phyloP scores from a whole-genome alignment of 192 early-diverging fungal species.

The Chytriomyces sp. region DNA sequence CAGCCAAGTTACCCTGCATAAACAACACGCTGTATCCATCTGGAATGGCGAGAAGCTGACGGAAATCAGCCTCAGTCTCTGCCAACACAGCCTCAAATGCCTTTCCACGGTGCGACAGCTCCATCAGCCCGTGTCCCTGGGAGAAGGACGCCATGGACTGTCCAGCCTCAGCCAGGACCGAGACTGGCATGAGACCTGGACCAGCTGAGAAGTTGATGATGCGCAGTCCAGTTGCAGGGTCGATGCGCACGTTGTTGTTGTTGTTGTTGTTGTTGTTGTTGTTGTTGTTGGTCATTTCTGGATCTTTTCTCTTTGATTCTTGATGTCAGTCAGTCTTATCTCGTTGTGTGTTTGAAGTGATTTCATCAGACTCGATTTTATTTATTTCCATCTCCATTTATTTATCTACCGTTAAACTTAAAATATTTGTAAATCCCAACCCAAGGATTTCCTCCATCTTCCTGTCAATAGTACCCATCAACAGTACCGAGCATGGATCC shows the following conservation, averaged over 20 bases:
- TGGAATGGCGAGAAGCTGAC: conserved; percentile 77
- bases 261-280: conserved; percentile 22
- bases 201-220: conserved; percentile 73
- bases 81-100: conserved; percentile 78
- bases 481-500: not conserved
- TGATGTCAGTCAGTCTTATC: too few relatives aligned
- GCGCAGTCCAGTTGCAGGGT: conserved; percentile 13
- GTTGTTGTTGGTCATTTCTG: conserved; percentile 54
- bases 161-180: conserved; percentile 78
- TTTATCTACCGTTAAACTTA: not conserved
- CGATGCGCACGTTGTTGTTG: conserved; percentile 8
- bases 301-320: too few relatives aligned
- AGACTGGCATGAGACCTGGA: conserved; percentile 83
- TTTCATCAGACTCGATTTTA: not conserved
- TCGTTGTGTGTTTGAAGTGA: not conserved
- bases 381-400: not conserved
- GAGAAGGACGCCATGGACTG: conserved; percentile 79
- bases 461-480: not conserved
- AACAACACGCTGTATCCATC: conserved; percentile 87
- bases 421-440: not conserved
- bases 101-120: conserved; percentile 91
- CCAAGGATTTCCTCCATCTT: not conserved
- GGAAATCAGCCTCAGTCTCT: conserved; percentile 75
- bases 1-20: conserved; percentile 65
- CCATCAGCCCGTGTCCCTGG: conserved; percentile 85